Evolutionary conservation across 345 rosid genomes (phyloP).

Genomic region (Camelina neglecta): DNA sequence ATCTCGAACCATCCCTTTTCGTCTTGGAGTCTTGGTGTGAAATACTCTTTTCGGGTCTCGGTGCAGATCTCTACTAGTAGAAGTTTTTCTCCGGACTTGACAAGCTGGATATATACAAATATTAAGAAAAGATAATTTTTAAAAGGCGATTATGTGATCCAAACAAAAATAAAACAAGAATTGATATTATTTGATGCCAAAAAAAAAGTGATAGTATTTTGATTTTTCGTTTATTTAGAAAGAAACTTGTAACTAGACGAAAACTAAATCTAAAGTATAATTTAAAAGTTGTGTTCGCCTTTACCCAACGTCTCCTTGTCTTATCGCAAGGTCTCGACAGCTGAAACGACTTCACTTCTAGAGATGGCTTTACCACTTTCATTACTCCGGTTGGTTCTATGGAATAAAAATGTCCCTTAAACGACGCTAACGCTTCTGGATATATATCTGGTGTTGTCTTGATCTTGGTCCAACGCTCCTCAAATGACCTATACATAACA

Average conservation of each 20-base stretch:
- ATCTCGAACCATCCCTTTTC: neutral
- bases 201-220: too few species aligned
- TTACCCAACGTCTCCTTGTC: constrained; percentile 3
- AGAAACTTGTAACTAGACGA: neutral
- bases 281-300: neutral
- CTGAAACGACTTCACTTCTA: neutral
- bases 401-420: neutral
- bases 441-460: neutral
- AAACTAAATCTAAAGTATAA: too few species aligned
- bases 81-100: neutral
- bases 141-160: neutral
- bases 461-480: neutral
- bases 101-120: neutral
- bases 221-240: neutral
- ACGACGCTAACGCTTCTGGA: neutral
- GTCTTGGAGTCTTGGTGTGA: neutral
- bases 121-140: neutral
- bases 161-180: too few species aligned
- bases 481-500: neutral
- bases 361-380: neutral
- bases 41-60: neutral
- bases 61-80: constrained; percentile 1
- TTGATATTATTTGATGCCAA: too few species aligned
- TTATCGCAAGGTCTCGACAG: neutral
- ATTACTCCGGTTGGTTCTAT: neutral